Evolutionary conservation across 1,284 basidiomycete genomes (phyloP).

Genomic region (Cryptococcus sp.): DNA sequence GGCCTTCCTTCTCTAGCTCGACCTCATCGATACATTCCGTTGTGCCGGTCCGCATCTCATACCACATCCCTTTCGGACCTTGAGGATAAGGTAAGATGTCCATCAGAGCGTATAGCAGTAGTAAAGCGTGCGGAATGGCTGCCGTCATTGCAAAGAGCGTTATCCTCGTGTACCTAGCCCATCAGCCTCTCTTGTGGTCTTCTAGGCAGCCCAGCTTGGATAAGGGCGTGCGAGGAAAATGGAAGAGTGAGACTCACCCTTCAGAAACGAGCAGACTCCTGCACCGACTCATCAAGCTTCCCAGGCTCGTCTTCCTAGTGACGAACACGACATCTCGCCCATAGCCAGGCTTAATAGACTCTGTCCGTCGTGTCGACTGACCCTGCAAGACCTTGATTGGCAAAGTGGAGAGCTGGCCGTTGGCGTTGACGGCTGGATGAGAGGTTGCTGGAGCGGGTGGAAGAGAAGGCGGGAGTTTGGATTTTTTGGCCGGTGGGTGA

Average conservation of each 20-base stretch:
- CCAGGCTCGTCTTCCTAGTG: constrained; percentile 68
- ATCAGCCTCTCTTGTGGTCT: neutral
- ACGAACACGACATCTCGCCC: constrained; percentile 74
- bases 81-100: constrained; percentile 62
- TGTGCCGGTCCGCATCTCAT: constrained; percentile 66
- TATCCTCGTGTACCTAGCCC: constrained; percentile 63
- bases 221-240: neutral
- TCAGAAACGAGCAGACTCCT: constrained; percentile 68
- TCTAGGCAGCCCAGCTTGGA: too few species aligned
- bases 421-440: neutral
- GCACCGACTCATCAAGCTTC: constrained; percentile 70
- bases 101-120: constrained; percentile 66
- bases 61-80: constrained; percentile 56
- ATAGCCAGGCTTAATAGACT: constrained; percentile 29
- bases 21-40: constrained; percentile 74
- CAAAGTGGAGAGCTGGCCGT: neutral
- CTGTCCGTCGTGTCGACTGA: constrained; percentile 13
- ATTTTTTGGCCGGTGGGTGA: neutral
- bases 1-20: constrained; percentile 1
- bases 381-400: constrained; percentile 5
- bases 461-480: neutral
- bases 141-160: constrained; percentile 77
- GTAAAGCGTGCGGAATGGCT: constrained; percentile 74
- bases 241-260: constrained; percentile 54
- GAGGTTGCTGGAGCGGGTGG: neutral